Conservation (phyloP, 1,284 basidiomycete genomes). For the Volvariella volvacea region DNA sequence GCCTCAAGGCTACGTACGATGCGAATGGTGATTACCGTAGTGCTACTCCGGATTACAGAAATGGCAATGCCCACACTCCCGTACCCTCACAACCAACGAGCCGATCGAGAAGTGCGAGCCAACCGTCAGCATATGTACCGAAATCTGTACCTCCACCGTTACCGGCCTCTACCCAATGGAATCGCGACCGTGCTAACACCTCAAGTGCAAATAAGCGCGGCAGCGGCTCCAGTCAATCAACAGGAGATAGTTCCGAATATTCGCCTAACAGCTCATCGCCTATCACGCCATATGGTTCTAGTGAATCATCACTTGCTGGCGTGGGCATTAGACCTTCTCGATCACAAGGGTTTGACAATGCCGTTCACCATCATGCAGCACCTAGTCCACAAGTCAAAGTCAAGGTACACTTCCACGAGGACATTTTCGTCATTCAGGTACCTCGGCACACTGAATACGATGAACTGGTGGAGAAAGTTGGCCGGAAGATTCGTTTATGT, state of each 20-base stretch:
- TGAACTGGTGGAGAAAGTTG: constrained; percentile 84
- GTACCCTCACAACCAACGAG: constrained; percentile 25
- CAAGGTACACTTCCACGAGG: constrained; percentile 85
- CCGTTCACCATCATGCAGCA: constrained; percentile 13
- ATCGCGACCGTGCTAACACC: constrained; percentile 35
- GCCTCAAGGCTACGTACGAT: constrained; percentile 42
- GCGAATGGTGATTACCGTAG: constrained; percentile 25
- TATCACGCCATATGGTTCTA: constrained; percentile 80
- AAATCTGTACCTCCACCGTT: constrained; percentile 51
- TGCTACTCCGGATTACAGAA: constrained; percentile 5
- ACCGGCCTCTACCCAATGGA: constrained; percentile 46
- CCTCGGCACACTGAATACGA: constrained; percentile 69
- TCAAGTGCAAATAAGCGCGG: constrained; percentile 50
- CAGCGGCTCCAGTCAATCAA: constrained; percentile 76
- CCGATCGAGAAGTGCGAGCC: constrained; percentile 70
- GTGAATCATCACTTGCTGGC: constrained; percentile 65
- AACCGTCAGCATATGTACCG: constrained; percentile 62
- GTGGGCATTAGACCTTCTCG: constrained; percentile 45
- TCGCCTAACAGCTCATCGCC: constrained; percentile 77
- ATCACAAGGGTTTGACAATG: constrained; percentile 42
- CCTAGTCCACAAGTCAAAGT: constrained; percentile 59
- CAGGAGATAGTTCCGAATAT: constrained; percentile 71
- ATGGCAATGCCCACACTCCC: constrained; percentile 14
- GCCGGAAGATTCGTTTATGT: constrained; percentile 87
- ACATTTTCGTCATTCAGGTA: constrained; percentile 90